Percentiles rank a stretch among this genome's conserved stretches.
Conservation (phyloP, 2,329 filamentous ascomycete species). For the Neonectria coccinea region DNA sequence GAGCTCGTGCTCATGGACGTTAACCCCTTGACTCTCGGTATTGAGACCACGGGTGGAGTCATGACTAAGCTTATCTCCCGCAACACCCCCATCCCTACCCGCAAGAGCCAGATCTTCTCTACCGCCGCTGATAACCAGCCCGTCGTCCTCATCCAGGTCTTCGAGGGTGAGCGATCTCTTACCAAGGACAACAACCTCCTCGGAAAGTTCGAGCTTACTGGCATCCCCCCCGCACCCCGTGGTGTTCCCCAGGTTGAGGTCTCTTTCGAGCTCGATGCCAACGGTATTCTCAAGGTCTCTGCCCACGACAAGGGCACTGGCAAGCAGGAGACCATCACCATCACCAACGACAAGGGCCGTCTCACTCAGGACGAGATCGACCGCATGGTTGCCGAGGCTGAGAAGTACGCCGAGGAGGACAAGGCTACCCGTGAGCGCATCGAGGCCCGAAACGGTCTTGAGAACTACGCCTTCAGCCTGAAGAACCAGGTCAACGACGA, state of each 20-base stretch:
- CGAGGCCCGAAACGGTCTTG: constrained; percentile 93
- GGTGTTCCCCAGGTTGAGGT: constrained; percentile 99
- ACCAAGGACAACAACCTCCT: constrained; percentile 98
- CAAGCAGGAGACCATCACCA: constrained; percentile 97
- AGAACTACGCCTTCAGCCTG: constrained; percentile 99
- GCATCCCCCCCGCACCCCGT: constrained; percentile 93
- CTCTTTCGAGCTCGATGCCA: constrained; percentile 96
- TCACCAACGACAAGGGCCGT: constrained; percentile 99
- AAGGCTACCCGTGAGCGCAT: constrained; percentile 98
- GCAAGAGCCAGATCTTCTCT: constrained; percentile 98
- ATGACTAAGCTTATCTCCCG: constrained; percentile 98
- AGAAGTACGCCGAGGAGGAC: constrained; percentile 99
- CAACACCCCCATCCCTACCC: constrained; percentile 93
- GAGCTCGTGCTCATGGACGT: constrained; percentile 95
- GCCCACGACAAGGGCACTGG: constrained; percentile 98
- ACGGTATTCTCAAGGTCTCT: constrained; percentile 97
- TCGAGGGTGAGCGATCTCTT: constrained; percentile 91
- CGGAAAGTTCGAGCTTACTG: constrained; percentile 97
- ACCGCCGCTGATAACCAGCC: constrained; percentile 97
- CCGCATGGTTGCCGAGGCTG: constrained; percentile 98
- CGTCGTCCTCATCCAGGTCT: constrained; percentile 94
- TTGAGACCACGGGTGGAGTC: constrained; percentile 96
- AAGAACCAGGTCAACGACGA: constrained; percentile 99
- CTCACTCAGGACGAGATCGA: constrained; percentile 97
- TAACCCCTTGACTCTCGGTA: constrained; percentile 95